Conservation (phyloP, 106 monocot species). For the Cymbidium sinense region DNA sequence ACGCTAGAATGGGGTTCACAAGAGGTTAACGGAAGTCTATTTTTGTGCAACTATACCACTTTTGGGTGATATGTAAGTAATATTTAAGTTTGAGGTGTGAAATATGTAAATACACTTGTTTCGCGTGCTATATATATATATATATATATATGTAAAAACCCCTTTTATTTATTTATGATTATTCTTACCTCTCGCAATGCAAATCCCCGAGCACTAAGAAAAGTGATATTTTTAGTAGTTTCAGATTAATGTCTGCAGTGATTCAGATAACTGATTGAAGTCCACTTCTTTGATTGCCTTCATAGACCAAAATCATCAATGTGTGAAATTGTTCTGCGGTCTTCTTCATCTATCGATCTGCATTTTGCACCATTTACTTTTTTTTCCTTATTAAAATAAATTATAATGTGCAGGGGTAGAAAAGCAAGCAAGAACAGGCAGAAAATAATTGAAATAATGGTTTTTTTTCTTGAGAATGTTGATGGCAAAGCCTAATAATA, state of each 20-base stretch:
- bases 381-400: background rate
- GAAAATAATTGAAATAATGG: background rate
- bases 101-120: too few relatives aligned
- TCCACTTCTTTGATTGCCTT: background rate
- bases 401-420: background rate
- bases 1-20: too few relatives aligned
- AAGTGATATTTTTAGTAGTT: background rate
- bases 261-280: background rate
- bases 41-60: too few relatives aligned
- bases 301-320: background rate
- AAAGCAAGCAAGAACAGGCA: background rate
- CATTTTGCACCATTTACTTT: background rate
- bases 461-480: background rate
- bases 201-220: background rate
- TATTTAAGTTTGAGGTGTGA: too few relatives aligned
- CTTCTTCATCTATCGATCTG: background rate
- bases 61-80: too few relatives aligned
- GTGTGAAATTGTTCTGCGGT: background rate
- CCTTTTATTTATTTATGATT: too few relatives aligned
- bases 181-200: too few relatives aligned
- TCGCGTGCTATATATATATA: too few relatives aligned
- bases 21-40: too few relatives aligned
- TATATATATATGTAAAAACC: too few relatives aligned
- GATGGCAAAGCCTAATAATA: too few relatives aligned
- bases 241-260: background rate